These are phyloP conservation scores for Phytophthora citrophthora DNA, from an alignment of 352 stramenopile species.

Conservation along the genomic window DNA sequence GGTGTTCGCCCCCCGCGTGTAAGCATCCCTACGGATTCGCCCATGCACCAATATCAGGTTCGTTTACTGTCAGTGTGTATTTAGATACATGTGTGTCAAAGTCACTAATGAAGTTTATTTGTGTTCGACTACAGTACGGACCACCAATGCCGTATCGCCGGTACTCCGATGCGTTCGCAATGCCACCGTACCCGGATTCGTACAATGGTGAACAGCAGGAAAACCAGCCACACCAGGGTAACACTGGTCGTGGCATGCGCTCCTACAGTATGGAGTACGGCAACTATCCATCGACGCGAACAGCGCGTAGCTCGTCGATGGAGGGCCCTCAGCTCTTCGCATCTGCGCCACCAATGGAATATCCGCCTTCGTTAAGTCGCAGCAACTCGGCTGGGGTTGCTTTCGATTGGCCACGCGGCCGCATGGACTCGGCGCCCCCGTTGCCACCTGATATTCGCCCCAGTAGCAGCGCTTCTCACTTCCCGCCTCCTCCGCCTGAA, in stretches of 20 bases:
- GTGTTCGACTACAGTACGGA: constrained; percentile 37
- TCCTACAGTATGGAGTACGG: constrained; percentile 84
- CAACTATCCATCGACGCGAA: constrained; percentile 56
- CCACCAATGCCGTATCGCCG: constrained; percentile 67
- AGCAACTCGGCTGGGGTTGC: constrained; percentile 64
- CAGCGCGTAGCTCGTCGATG: constrained; percentile 78
- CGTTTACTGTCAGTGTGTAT: constrained; percentile 6
- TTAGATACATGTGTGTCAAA: not conserved
- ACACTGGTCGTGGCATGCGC: constrained; percentile 59
- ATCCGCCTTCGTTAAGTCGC: constrained; percentile 56
- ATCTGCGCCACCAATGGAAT: constrained; percentile 51
- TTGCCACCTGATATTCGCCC: constrained; percentile 64
- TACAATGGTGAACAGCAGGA: constrained; percentile 58
- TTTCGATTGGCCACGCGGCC: constrained; percentile 70
- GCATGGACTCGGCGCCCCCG: constrained; percentile 52
- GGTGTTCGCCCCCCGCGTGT: constrained; percentile 69
- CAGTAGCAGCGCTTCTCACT: constrained; percentile 35
- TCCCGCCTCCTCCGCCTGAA: constrained; percentile 67
- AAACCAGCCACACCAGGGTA: constrained; percentile 48
- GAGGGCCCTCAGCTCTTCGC: constrained; percentile 73
- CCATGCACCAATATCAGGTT: constrained; percentile 78
- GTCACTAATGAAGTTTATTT: constrained; percentile 8
- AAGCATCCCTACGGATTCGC: constrained; percentile 69
- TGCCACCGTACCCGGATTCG: constrained; percentile 67
- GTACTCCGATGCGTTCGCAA: constrained; percentile 77